These are phyloP conservation scores for Fusarium sp. DNA, from an alignment of 2,329 filamentous ascomycete genomes.

Conservation along the genomic window DNA sequence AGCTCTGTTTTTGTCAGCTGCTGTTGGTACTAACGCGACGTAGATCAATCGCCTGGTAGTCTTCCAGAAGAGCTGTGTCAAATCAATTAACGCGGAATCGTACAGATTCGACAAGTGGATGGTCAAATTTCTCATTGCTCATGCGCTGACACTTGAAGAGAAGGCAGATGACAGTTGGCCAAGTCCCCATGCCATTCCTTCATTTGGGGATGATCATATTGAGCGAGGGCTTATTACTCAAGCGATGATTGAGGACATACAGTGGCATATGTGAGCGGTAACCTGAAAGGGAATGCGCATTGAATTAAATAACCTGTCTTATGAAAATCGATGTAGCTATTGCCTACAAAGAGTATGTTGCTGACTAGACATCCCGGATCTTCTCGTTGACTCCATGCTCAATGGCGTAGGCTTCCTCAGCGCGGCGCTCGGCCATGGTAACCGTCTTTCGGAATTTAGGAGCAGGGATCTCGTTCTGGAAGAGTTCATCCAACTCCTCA, in stretches of 20 bases:
- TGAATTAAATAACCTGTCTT: background rate
- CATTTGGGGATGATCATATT: conserved; percentile 11
- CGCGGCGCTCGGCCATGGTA: conserved; percentile 42
- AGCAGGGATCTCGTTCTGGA: conserved; percentile 42
- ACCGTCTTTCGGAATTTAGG: conserved; percentile 41
- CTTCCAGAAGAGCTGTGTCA: conserved; percentile 50
- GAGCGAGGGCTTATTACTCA: conserved; percentile 39
- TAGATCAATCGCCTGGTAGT: conserved; percentile 51
- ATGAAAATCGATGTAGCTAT: background rate
- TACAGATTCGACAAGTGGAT: conserved; percentile 62
- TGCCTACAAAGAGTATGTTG: fast-evolving
- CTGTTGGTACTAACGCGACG: background rate
- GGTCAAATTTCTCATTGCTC: conserved; percentile 56
- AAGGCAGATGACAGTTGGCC: conserved; percentile 47
- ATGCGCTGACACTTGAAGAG: conserved; percentile 48
- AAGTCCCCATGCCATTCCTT: background rate
- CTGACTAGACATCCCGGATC: background rate
- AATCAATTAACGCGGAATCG: conserved; percentile 44
- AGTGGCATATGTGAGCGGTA: conserved; percentile 1
- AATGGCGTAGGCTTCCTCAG: conserved; percentile 41
- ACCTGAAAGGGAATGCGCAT: background rate
- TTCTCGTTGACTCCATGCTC: background rate
- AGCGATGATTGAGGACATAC: conserved; percentile 41
- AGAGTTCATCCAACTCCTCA: conserved; percentile 48
- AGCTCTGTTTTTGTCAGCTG: fast-evolving